These are phyloP conservation scores for Polygonum aviculare DNA, from an alignment of 148 eudicot genomes.

Conservation along the genomic window DNA sequence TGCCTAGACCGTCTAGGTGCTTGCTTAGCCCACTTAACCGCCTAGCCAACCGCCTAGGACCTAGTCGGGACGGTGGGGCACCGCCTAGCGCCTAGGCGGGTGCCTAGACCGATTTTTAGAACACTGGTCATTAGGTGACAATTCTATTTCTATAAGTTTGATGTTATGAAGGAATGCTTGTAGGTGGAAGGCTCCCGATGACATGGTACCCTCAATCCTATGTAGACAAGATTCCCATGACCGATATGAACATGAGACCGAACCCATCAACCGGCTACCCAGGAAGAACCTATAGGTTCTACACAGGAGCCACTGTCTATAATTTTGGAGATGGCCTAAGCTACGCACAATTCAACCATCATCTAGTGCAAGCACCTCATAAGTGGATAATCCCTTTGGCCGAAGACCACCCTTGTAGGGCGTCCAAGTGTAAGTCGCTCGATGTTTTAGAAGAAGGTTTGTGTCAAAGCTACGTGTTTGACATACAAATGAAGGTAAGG, in stretches of 20 bases:
- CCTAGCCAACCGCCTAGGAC: too few species aligned
- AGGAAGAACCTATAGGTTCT: constrained; percentile 69
- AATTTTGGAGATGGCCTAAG: constrained; percentile 65
- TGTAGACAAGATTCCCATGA: constrained; percentile 57
- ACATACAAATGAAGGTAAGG: constrained; percentile 47
- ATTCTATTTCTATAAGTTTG: not conserved
- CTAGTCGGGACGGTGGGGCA: too few species aligned
- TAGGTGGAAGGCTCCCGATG: constrained; percentile 79
- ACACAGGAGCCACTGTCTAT: constrained; percentile 56
- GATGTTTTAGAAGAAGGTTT: constrained; percentile 33
- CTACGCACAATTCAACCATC: constrained; percentile 43
- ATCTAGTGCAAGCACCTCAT: constrained; percentile 48
- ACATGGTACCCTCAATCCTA: constrained; percentile 81
- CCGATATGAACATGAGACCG: constrained; percentile 79
- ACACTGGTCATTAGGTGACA: not conserved
- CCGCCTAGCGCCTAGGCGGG: too few species aligned
- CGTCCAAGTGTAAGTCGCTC: constrained; percentile 52
- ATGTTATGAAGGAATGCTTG: not conserved
- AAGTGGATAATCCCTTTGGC: constrained; percentile 41
- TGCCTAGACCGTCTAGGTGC: too few species aligned
- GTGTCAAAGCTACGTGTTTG: constrained; percentile 39
- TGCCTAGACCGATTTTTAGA: too few species aligned
- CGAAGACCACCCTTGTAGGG: constrained; percentile 43
- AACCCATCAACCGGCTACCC: constrained; percentile 62
- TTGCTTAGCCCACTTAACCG: too few species aligned